Percentiles rank a stretch among this genome's conserved stretches.
Conservation (phyloP, 148 eudicot species). For the Amaranthus hypochondriacus region DNA sequence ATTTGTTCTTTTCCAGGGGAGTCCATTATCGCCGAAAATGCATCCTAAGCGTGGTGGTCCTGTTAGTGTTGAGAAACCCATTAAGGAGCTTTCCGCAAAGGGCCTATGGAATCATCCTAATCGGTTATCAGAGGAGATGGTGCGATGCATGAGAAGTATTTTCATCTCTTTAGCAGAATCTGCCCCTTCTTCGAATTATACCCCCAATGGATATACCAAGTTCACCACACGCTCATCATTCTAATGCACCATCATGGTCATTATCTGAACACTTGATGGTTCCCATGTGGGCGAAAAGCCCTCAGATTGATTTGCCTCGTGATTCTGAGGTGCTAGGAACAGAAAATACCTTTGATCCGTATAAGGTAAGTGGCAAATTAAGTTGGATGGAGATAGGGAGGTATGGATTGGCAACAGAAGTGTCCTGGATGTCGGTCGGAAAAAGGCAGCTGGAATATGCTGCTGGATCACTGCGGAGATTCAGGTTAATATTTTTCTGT, state of each 20-base stretch:
- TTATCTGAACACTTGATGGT: conserved; percentile 37
- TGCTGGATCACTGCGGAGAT: conserved; percentile 35
- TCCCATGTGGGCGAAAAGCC: conserved; percentile 40
- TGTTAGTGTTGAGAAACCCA: conserved; percentile 19
- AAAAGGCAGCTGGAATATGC: conserved; percentile 39
- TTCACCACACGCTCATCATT: conserved; percentile 24
- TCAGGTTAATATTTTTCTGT: conserved; percentile 20
- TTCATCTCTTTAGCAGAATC: conserved; percentile 35
- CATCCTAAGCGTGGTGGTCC: conserved; percentile 13
- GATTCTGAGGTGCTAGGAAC: conserved; percentile 31
- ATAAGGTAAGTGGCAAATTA: conserved; percentile 31
- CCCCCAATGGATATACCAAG: conserved; percentile 9
- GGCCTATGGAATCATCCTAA: conserved; percentile 36
- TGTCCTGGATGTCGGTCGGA: conserved; percentile 40
- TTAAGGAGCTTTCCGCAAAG: conserved; percentile 22
- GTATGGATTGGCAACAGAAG: conserved; percentile 33
- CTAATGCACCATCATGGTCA: conserved; percentile 31
- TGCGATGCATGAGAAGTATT: conserved; percentile 39
- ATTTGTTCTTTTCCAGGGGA: conserved; percentile 18
- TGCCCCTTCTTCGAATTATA: conserved; percentile 17
- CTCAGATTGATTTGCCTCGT: conserved; percentile 32
- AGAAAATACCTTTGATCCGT: conserved; percentile 32
- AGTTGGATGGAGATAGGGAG: conserved; percentile 37
- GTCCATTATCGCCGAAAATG: conserved; percentile 11
- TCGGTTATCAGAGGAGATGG: conserved; percentile 36